These are phyloP conservation scores for Candida xyloterini DNA, from an alignment of 805 yeast genomes.

Conservation along the genomic window DNA sequence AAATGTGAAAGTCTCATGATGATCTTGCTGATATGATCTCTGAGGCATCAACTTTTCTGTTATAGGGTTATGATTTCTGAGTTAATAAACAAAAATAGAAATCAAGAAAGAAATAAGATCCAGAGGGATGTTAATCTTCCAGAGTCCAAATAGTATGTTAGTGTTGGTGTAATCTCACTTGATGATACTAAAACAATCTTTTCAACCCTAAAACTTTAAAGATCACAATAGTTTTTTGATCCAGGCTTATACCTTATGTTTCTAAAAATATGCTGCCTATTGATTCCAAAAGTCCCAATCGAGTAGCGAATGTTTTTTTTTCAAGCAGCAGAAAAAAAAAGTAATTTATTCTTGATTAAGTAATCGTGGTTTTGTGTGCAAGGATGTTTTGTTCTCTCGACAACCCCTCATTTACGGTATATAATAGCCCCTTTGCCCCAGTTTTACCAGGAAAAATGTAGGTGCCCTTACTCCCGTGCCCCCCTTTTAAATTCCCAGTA, in stretches of 20 bases:
- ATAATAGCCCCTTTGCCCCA: constrained; percentile 1
- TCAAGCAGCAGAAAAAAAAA: too few relatives aligned
- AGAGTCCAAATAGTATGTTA: not conserved
- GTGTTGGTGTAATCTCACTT: not conserved
- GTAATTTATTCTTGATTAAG: too few relatives aligned
- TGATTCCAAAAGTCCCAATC: not conserved
- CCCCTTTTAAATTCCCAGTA: constrained; percentile 2
- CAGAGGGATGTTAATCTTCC: too few relatives aligned
- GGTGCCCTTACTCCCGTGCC: constrained; percentile 3
- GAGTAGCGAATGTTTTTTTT: not conserved
- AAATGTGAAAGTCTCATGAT: constrained; percentile 7
- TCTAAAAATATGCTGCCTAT: constrained; percentile 11
- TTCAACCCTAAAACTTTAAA: not conserved
- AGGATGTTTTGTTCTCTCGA: not conserved
- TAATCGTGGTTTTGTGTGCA: not conserved
- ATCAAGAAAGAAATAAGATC: too few relatives aligned
- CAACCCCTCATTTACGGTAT: constrained; percentile 1
- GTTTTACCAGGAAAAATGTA: too few relatives aligned
- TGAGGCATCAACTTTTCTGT: not conserved
- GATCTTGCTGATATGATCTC: not conserved
- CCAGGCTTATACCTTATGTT: constrained; percentile 6
- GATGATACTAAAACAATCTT: not conserved
- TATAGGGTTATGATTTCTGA: too few relatives aligned
- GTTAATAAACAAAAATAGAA: too few relatives aligned
- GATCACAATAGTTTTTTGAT: constrained; percentile 4